phyloP scores from a whole-genome alignment of 352 stramenopile genomes.

The Phytophthora chlamydospora region DNA sequence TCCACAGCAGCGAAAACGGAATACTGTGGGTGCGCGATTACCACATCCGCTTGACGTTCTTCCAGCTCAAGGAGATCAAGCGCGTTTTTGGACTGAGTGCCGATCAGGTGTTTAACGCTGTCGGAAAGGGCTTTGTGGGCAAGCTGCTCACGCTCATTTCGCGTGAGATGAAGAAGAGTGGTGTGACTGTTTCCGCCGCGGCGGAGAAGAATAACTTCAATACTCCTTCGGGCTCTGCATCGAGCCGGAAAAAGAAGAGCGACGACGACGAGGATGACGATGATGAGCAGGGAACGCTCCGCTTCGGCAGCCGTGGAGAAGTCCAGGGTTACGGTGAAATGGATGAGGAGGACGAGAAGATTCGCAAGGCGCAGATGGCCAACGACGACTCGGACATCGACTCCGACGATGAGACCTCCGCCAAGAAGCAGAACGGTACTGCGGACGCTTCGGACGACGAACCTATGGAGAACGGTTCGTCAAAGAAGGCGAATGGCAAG shows the following conservation, averaged over 20 bases:
- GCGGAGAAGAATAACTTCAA: conserved; percentile 57
- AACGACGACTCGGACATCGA: conserved; percentile 72
- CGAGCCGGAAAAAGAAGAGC: conserved; percentile 56
- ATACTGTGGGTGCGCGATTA: conserved; percentile 97
- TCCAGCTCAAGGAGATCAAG: conserved; percentile 94
- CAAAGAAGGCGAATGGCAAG: conserved; percentile 33
- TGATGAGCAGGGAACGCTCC: conserved; percentile 89
- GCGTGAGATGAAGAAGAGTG: conserved; percentile 93
- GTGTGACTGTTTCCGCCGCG: conserved; percentile 57
- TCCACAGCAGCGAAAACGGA: conserved; percentile 89
- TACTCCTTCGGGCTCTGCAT: conserved; percentile 26
- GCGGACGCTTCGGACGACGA: conserved; percentile 43
- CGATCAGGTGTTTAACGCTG: conserved; percentile 91
- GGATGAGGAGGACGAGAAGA: conserved; percentile 95
- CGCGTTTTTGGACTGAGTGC: conserved; percentile 95
- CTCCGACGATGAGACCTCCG: conserved; percentile 50
- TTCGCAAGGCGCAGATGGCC: conserved; percentile 58
- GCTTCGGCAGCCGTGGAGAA: conserved; percentile 81
- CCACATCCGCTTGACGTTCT: conserved; percentile 95
- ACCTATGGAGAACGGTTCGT: conserved; percentile 39
- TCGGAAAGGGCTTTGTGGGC: conserved; percentile 90
- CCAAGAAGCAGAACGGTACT: conserved; percentile 42
- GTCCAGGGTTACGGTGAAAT: conserved; percentile 90
- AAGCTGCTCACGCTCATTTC: conserved; percentile 96
- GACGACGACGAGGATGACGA: conserved; percentile 86